Percentiles rank a stretch among this genome's conserved stretches.
Evolutionary conservation across 2,329 filamentous ascomycete species (phyloP).

Genomic region (Metarhizium album): DNA sequence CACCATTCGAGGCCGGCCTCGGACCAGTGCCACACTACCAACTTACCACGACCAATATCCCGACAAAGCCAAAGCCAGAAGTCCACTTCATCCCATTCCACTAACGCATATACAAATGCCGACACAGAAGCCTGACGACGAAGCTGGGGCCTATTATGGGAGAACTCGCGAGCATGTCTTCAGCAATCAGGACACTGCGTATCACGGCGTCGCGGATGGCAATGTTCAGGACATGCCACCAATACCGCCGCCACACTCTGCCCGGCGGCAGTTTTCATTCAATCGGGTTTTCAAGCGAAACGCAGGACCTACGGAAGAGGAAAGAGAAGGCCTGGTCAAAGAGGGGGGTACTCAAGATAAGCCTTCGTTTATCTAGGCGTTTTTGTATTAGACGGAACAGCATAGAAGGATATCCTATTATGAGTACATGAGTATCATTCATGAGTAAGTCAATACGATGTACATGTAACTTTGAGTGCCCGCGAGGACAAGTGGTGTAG

Average conservation of each 20-base stretch:
- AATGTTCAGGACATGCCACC: conserved; percentile 37
- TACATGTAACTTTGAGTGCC: not conserved
- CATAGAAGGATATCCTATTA: not conserved
- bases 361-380: conserved; percentile 1
- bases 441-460: not conserved
- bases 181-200: conserved; percentile 31
- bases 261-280: conserved; percentile 82
- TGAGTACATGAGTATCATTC: not conserved
- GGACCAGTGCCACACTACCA: conserved; percentile 22
- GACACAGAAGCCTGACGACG: conserved; percentile 32
- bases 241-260: conserved; percentile 49
- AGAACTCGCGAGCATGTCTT: conserved; percentile 35
- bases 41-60: conserved; percentile 25
- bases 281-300: conserved; percentile 60
- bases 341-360: conserved; percentile 24
- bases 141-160: conserved; percentile 30
- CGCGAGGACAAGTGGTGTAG: not conserved
- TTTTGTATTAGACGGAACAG: not conserved
- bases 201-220: conserved; percentile 34
- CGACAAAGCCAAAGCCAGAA: conserved; percentile 35
- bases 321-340: conserved; percentile 71
- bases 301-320: conserved; percentile 62
- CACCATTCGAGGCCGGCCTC: conserved; percentile 31
- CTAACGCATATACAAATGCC: conserved; percentile 49
- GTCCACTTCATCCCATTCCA: conserved; percentile 50